These are phyloP conservation scores for Thielaviopsis euricoi DNA, from an alignment of 2,329 filamentous ascomycete genomes.

Conservation along the genomic window DNA sequence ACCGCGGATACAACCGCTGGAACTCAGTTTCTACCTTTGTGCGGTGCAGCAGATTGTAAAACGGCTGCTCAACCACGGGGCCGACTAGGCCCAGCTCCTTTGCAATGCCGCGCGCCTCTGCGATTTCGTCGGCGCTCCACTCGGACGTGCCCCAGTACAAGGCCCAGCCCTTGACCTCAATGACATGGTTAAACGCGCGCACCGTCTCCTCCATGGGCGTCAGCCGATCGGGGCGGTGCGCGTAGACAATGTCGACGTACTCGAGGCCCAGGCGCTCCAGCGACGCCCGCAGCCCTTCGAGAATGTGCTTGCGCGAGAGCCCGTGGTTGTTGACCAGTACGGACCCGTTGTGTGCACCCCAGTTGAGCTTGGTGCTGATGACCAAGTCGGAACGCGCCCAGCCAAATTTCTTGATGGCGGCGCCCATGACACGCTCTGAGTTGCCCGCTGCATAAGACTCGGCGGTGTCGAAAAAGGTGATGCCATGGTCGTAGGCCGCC, in stretches of 20 bases:
- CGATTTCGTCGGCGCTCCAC: slow-evolving; percentile 53
- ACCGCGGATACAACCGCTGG: slow-evolving; percentile 40
- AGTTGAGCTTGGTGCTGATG: slow-evolving; percentile 50
- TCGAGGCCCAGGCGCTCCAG: slow-evolving; percentile 39
- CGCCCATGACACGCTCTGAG: slow-evolving; percentile 46
- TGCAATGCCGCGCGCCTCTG: slow-evolving; percentile 33
- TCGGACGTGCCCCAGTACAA: slow-evolving; percentile 60
- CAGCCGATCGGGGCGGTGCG: slow-evolving; percentile 49
- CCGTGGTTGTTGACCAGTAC: slow-evolving; percentile 51
- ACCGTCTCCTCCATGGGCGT: slow-evolving; percentile 58
- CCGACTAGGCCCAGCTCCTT: slow-evolving; percentile 43
- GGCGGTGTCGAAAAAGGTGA: slow-evolving; percentile 48
- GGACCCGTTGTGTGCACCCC: slow-evolving; percentile 41
- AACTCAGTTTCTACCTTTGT: slow-evolving; percentile 48
- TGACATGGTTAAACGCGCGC: slow-evolving; percentile 46
- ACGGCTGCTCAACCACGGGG: slow-evolving; percentile 50
- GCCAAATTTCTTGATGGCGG: slow-evolving; percentile 40
- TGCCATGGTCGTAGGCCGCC: slow-evolving; percentile 39
- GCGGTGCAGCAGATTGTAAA: slow-evolving; percentile 48
- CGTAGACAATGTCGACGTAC: slow-evolving; percentile 54
- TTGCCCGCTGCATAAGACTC: slow-evolving; percentile 42
- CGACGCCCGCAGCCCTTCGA: slow-evolving; percentile 46
- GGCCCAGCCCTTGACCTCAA: slow-evolving; percentile 36
- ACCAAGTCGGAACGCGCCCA: slow-evolving; percentile 47
- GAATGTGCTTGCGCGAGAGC: slow-evolving; percentile 51